These are phyloP conservation scores for Saturnispora zaruensis DNA, from an alignment of 805 yeast species.

Conservation along the genomic window DNA sequence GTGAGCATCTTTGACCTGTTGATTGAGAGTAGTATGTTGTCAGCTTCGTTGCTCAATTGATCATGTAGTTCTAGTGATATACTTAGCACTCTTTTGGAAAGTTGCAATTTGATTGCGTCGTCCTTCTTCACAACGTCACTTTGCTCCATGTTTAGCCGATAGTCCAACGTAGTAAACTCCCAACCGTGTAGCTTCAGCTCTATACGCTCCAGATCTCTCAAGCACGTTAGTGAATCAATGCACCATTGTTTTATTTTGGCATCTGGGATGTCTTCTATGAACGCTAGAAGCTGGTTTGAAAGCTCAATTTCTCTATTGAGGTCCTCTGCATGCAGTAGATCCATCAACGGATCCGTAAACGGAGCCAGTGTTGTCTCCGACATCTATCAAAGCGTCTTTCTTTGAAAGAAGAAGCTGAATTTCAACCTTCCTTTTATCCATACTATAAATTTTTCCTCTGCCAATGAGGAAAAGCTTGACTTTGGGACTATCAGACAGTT, in stretches of 20 bases:
- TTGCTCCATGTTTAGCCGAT: slow-evolving; percentile 20
- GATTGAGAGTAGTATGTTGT: slow-evolving; percentile 31
- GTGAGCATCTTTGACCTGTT: slow-evolving; percentile 31
- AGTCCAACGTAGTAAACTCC: slow-evolving; percentile 48
- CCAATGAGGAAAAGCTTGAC: background rate
- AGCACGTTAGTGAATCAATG: slow-evolving; percentile 36
- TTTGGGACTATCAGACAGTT: background rate
- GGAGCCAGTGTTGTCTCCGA: slow-evolving; percentile 12
- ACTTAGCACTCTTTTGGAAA: slow-evolving; percentile 45
- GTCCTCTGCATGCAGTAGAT: slow-evolving; percentile 40
- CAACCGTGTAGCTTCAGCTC: slow-evolving; percentile 41
- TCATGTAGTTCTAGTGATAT: slow-evolving; percentile 32
- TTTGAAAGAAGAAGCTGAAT: background rate
- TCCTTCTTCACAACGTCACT: background rate
- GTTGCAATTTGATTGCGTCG: slow-evolving; percentile 38
- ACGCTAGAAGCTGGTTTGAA: slow-evolving; percentile 31
- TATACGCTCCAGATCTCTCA: slow-evolving; percentile 43
- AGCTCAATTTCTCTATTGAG: slow-evolving; percentile 34
- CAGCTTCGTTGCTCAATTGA: slow-evolving; percentile 31
- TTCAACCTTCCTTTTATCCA: background rate
- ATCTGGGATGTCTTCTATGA: slow-evolving; percentile 39
- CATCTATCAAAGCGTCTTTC: background rate
- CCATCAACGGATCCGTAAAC: slow-evolving; percentile 42
- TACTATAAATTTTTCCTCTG: background rate
- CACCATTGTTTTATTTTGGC: slow-evolving; percentile 40